These are phyloP conservation scores for Mycena vitilis DNA, from an alignment of 768 basidiomycete genomes.

Conservation along the genomic window DNA sequence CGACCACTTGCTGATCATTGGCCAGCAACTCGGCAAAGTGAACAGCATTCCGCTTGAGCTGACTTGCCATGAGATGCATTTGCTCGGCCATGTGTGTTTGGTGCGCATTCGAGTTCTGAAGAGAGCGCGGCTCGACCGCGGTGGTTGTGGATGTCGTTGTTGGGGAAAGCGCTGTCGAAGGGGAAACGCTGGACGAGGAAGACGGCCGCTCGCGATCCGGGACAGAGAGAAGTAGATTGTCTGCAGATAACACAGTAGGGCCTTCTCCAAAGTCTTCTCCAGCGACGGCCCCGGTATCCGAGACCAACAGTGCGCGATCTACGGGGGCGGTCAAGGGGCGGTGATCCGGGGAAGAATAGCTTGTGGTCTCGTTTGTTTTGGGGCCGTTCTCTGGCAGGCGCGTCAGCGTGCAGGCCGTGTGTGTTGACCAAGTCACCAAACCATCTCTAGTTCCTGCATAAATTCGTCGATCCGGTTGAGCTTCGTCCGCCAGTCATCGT, in stretches of 20 bases:
- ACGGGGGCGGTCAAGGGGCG: too few species aligned
- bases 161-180: constrained; percentile 42
- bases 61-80: constrained; percentile 87
- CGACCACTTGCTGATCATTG: constrained; percentile 80
- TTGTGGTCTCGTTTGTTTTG: constrained; percentile 52
- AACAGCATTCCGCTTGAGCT: constrained; percentile 85
- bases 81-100: constrained; percentile 83
- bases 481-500: constrained; percentile 59
- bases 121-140: constrained; percentile 49
- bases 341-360: constrained; percentile 65
- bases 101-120: constrained; percentile 68
- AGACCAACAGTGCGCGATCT: too few species aligned
- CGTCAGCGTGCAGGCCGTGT: neutral
- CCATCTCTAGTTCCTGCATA: constrained; percentile 65
- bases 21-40: constrained; percentile 81
- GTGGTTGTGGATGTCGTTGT: constrained; percentile 45
- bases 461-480: constrained; percentile 68
- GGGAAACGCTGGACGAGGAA: constrained; percentile 36
- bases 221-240: constrained; percentile 55
- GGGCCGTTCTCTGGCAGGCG: constrained; percentile 53
- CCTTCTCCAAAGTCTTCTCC: too few species aligned
- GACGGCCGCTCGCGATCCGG: constrained; percentile 44
- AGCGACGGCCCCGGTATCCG: too few species aligned
- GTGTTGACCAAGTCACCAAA: constrained; percentile 36
- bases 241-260: too few species aligned